Percentiles rank a stretch among this genome's conserved stretches.
phyloP scores from a whole-genome alignment of 352 stramenopile species.

The Phytophthora megakarya region DNA sequence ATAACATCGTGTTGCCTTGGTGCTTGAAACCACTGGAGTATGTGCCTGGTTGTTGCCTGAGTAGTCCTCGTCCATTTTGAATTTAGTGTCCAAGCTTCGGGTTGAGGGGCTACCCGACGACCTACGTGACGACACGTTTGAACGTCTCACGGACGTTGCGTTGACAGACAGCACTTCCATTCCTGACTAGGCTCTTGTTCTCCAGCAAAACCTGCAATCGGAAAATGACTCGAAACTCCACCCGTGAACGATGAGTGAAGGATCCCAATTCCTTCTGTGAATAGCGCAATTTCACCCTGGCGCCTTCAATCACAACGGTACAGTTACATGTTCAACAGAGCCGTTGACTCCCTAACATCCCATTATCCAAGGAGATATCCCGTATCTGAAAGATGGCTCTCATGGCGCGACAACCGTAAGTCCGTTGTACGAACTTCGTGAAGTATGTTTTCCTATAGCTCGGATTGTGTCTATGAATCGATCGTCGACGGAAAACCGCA shows the following conservation, averaged over 20 bases:
- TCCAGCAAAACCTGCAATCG: too few relatives aligned
- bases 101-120: conserved; percentile 28
- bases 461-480: conserved; percentile 31
- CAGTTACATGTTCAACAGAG: too few relatives aligned
- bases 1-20: conserved; percentile 65
- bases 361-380: too few relatives aligned
- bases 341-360: too few relatives aligned
- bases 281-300: too few relatives aligned
- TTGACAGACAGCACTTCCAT: conserved; percentile 49
- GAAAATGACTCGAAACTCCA: too few relatives aligned
- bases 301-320: too few relatives aligned
- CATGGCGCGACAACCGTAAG: too few relatives aligned
- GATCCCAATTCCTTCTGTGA: too few relatives aligned
- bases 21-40: conserved; percentile 49
- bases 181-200: conserved; percentile 1
- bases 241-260: too few relatives aligned
- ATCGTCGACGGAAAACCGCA: conserved; percentile 53
- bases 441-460: conserved; percentile 20
- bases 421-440: conserved; percentile 51
- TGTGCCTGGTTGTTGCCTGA: conserved; percentile 27
- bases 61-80: conserved; percentile 63
- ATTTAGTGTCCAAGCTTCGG: conserved; percentile 37
- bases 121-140: conserved; percentile 44
- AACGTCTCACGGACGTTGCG: conserved; percentile 38
- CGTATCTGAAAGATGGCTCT: too few relatives aligned